Conservation (phyloP, 1,139 yeast genomes). For the Geotrichum restrictum region DNA sequence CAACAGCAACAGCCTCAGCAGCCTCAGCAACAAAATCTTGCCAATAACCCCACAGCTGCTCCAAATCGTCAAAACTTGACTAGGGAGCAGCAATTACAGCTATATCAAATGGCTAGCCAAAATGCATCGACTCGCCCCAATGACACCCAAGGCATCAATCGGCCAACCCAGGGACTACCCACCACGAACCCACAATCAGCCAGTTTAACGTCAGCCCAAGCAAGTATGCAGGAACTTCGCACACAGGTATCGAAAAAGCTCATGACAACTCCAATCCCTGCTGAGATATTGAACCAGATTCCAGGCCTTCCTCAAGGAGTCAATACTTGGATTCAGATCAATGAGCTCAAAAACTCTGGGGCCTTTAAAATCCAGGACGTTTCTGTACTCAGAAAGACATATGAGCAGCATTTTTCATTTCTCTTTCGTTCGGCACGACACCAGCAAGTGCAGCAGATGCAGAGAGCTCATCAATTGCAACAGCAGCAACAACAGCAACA, state of each 20-base stretch:
- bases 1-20: constrained; percentile 3
- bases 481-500: constrained; percentile 23
- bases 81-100: constrained; percentile 26
- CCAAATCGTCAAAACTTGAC: constrained; percentile 31
- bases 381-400: constrained; percentile 54
- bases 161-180: background rate
- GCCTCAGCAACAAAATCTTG: constrained; percentile 16
- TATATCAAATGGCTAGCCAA: constrained; percentile 1
- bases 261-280: constrained; percentile 59
- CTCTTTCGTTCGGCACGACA: background rate
- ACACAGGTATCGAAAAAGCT: constrained; percentile 10
- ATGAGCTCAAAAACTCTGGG: constrained; percentile 61
- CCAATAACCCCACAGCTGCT: constrained; percentile 12
- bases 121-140: background rate
- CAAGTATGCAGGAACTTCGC: constrained; percentile 4
- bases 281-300: constrained; percentile 60
- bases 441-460: constrained; percentile 20
- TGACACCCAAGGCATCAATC: constrained; percentile 1
- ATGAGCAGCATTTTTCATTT: constrained; percentile 36
- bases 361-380: constrained; percentile 57
- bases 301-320: constrained; percentile 81
- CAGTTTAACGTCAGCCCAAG: background rate
- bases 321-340: constrained; percentile 78
- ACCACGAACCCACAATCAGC: background rate
- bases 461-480: constrained; percentile 18